Conservation (phyloP, 768 basidiomycete species). For the Lepiota brunneoincarnata region DNA sequence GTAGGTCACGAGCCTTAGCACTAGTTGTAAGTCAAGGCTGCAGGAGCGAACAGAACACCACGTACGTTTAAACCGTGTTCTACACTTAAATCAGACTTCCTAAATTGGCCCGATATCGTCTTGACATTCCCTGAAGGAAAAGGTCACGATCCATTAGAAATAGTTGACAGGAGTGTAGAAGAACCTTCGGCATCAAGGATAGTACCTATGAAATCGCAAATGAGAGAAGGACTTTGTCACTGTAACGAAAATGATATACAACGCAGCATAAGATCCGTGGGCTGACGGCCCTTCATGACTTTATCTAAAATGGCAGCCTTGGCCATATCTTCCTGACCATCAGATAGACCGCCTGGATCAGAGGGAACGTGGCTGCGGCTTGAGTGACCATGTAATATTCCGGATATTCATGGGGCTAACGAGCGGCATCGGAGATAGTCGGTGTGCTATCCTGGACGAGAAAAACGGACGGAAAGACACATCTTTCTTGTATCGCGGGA, state of each 20-base stretch:
- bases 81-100: slow-evolving; percentile 82
- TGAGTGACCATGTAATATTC: slow-evolving; percentile 34
- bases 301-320: slow-evolving; percentile 78
- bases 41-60: slow-evolving; percentile 12
- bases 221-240: not conserved
- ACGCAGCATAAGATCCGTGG: slow-evolving; percentile 86
- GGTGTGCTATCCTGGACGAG: not conserved
- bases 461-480: slow-evolving; percentile 3
- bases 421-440: not conserved
- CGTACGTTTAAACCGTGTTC: slow-evolving; percentile 90
- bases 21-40: slow-evolving; percentile 11
- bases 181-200: slow-evolving; percentile 81
- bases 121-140: slow-evolving; percentile 68
- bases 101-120: slow-evolving; percentile 87
- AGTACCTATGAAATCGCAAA: slow-evolving; percentile 56
- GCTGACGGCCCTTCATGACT: slow-evolving; percentile 83
- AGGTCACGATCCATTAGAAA: slow-evolving; percentile 20
- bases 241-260: slow-evolving; percentile 53
- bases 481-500: not conserved
- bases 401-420: slow-evolving; percentile 12
- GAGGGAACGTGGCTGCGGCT: slow-evolving; percentile 23
- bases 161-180: slow-evolving; percentile 14
- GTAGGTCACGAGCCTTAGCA: slow-evolving; percentile 84
- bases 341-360: slow-evolving; percentile 29
- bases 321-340: slow-evolving; percentile 64